Conservation (phyloP, 2,329 filamentous ascomycete species). For the Triangularia setosa region DNA sequence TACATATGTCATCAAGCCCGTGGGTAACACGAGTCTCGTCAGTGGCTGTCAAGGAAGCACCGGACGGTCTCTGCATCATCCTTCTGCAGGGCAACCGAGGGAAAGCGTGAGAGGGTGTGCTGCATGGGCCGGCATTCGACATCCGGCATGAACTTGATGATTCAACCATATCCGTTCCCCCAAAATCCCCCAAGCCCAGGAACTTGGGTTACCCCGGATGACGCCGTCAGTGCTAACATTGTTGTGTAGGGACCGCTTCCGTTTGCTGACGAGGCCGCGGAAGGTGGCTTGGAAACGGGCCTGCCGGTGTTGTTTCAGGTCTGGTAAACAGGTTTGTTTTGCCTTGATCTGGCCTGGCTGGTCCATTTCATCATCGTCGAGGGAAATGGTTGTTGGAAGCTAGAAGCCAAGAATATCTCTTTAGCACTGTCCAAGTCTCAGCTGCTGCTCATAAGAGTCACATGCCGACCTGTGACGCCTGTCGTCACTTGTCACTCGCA, state of each 20-base stretch:
- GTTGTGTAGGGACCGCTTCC: neutral
- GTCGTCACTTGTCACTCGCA: conserved; percentile 1
- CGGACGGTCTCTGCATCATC: neutral
- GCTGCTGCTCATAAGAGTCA: neutral
- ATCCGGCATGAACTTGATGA: conserved; percentile 1
- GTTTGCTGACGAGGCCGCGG: neutral
- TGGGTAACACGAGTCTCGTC: conserved; percentile 3
- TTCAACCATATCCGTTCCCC: neutral
- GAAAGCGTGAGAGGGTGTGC: neutral
- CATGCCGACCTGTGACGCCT: neutral
- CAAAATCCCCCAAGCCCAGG: too few species aligned
- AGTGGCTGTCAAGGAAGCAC: conserved; percentile 2
- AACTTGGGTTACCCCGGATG: neutral
- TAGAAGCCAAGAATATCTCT: neutral
- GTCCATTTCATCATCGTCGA: neutral
- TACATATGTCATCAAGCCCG: neutral
- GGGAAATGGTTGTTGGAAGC: too few species aligned
- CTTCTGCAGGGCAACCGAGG: neutral
- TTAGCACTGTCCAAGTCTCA: neutral
- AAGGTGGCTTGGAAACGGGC: neutral
- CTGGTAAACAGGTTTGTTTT: neutral
- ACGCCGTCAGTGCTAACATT: neutral
- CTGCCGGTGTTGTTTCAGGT: neutral
- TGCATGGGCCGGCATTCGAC: neutral
- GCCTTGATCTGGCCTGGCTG: neutral